Evolutionary conservation across 2,329 filamentous ascomycete species (phyloP).

Genomic region (Sordariomycetes sp.): DNA sequence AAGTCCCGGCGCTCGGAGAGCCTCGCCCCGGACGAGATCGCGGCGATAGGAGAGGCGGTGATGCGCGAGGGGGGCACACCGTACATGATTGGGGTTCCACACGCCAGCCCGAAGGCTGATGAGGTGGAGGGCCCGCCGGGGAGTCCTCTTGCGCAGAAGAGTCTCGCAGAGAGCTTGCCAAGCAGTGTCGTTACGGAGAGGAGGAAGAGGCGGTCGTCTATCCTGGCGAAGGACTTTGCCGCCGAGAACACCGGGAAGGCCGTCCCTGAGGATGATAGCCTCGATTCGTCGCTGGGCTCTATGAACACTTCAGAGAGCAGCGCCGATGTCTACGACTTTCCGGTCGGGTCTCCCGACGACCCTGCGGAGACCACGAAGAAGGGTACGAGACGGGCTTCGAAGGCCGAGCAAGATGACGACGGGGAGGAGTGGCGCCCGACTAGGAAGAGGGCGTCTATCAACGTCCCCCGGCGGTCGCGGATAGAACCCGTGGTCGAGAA

Average conservation of each 20-base stretch:
- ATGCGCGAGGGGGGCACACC: conserved; percentile 20
- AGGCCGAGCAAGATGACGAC: conserved; percentile 5
- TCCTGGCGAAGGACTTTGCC: conserved; percentile 5
- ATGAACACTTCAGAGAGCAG: neutral
- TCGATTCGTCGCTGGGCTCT: conserved; percentile 1
- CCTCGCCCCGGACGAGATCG: conserved; percentile 14
- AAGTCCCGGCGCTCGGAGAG: conserved; percentile 36
- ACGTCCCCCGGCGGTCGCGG: conserved; percentile 14
- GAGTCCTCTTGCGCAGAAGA: conserved; percentile 32
- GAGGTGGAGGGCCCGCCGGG: conserved; percentile 12
- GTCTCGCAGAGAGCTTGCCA: conserved; percentile 16
- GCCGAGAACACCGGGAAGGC: neutral
- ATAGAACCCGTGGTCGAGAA: conserved; percentile 20
- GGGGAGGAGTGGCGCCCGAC: conserved; percentile 10
- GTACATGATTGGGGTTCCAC: neutral
- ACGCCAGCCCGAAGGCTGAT: neutral
- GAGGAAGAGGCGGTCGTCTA: conserved; percentile 27
- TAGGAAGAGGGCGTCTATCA: conserved; percentile 32
- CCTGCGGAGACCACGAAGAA: conserved; percentile 12
- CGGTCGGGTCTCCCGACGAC: conserved; percentile 28
- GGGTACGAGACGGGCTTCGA: conserved; percentile 5
- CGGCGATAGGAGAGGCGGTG: conserved; percentile 14
- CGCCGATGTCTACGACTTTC: conserved; percentile 45
- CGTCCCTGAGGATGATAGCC: neutral
- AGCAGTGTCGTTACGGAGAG: conserved; percentile 24